phyloP scores from a whole-genome alignment of 192 early-diverging fungal species.

The Kickxella alabastrina region DNA sequence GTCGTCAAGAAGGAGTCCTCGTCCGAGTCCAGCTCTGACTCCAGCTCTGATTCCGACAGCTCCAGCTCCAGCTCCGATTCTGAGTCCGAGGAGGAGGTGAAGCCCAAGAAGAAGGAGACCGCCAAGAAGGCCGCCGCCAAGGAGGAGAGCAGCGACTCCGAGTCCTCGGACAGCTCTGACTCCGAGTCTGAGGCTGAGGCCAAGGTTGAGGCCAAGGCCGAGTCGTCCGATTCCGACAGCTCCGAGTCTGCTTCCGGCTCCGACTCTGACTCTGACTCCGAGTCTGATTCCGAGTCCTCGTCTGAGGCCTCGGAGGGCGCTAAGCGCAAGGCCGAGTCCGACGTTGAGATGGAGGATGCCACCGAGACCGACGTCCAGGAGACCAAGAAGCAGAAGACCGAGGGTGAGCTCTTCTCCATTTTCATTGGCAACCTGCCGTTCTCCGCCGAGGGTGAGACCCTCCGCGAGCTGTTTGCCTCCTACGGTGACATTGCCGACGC shows the following conservation, averaged over 20 bases:
- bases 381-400: conserved; percentile 59
- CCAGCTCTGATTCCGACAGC: no score
- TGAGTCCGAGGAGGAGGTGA: conserved; percentile 10
- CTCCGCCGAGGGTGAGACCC: conserved; percentile 67
- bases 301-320: conserved; percentile 10
- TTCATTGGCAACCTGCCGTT: conserved; percentile 91
- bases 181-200: conserved; percentile 36
- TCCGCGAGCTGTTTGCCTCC: conserved; percentile 69
- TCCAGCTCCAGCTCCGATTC: no score
- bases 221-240: neutral
- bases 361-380: conserved; percentile 52
- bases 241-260: conserved; percentile 6
- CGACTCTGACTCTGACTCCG: conserved; percentile 36
- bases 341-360: conserved; percentile 23
- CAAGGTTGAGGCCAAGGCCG: conserved; percentile 27
- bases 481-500: conserved; percentile 68
- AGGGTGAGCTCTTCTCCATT: conserved; percentile 61
- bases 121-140: conserved; percentile 8
- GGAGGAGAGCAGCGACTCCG: conserved; percentile 2
- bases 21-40: conserved; percentile 25
- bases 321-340: conserved; percentile 49
- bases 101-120: conserved; percentile 8
- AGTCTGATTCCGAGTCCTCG: conserved; percentile 13
- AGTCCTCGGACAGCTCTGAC: conserved; percentile 7
- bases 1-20: conserved; percentile 12